phyloP scores from a whole-genome alignment of 768 basidiomycete genomes.

The Crepidotus variabilis region DNA sequence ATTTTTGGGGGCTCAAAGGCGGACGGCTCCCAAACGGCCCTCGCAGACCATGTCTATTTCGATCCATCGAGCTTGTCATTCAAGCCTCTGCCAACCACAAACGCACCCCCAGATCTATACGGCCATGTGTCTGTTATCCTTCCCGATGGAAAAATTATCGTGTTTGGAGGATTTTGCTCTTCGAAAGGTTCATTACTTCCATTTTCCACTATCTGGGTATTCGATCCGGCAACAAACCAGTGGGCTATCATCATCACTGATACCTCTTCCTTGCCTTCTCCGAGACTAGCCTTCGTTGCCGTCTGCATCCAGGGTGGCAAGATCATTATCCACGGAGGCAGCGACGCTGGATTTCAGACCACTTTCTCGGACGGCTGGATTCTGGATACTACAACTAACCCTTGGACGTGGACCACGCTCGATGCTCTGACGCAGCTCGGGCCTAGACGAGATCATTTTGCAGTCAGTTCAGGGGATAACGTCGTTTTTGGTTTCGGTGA shows the following conservation, averaged over 20 bases:
- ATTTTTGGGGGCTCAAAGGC: constrained; percentile 77
- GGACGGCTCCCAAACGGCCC: constrained; percentile 69
- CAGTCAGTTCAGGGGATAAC: constrained; percentile 51
- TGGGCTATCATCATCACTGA: constrained; percentile 50
- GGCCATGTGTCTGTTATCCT: constrained; percentile 75
- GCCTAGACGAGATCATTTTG: constrained; percentile 70
- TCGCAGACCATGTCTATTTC: constrained; percentile 66
- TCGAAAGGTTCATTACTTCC: constrained; percentile 46
- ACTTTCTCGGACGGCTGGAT: constrained; percentile 70
- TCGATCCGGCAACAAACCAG: constrained; percentile 50
- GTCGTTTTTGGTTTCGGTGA: constrained; percentile 79
- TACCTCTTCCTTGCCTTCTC: constrained; percentile 39
- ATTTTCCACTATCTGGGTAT: constrained; percentile 55
- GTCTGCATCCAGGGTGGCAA: constrained; percentile 46
- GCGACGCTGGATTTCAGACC: constrained; percentile 49
- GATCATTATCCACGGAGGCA: constrained; percentile 78
- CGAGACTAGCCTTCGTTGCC: constrained; percentile 64
- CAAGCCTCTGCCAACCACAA: constrained; percentile 45
- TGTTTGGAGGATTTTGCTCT: constrained; percentile 69
- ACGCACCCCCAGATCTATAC: constrained; percentile 63
- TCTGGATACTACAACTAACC: constrained; percentile 50
- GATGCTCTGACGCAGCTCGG: constrained; percentile 55
- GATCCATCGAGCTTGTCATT: constrained; percentile 48
- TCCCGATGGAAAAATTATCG: constrained; percentile 61
- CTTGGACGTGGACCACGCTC: constrained; percentile 58